phyloP scores from a whole-genome alignment of 78 protist species.

The Tieghemostelium lacteum region DNA sequence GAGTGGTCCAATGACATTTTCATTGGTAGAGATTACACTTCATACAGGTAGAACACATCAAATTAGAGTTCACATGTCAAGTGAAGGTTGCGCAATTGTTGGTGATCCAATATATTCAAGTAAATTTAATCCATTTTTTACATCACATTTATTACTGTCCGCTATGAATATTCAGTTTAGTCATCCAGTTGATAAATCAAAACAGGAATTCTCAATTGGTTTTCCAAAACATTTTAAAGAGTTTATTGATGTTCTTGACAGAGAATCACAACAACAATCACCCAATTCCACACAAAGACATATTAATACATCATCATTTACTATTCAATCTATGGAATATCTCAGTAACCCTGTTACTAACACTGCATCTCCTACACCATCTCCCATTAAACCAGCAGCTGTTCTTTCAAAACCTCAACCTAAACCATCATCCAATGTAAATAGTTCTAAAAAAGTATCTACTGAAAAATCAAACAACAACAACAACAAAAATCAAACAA shows the following conservation, averaged over 20 bases:
- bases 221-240: slow-evolving; percentile 53
- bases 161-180: slow-evolving; percentile 37
- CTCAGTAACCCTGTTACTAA: neutral
- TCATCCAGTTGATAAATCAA: slow-evolving; percentile 50
- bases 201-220: slow-evolving; percentile 23
- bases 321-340: neutral
- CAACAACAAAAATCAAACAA: neutral
- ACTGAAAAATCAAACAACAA: neutral
- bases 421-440: no score
- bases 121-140: slow-evolving; percentile 32
- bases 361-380: no score
- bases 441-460: no score
- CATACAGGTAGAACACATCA: slow-evolving; percentile 79
- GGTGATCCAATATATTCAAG: slow-evolving; percentile 83
- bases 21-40: slow-evolving; percentile 61
- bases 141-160: slow-evolving; percentile 53
- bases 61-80: slow-evolving; percentile 68
- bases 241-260: slow-evolving; percentile 38
- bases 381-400: no score
- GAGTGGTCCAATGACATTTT: slow-evolving; percentile 3
- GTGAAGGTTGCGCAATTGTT: slow-evolving; percentile 51
- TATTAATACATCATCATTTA: neutral
- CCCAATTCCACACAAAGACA: neutral
- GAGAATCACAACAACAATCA: slow-evolving; percentile 9
- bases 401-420: no score